Evolutionary conservation across 371 early-diverging fungal genomes (phyloP).

Genomic region (Quaeritorhiza haematococci): DNA sequence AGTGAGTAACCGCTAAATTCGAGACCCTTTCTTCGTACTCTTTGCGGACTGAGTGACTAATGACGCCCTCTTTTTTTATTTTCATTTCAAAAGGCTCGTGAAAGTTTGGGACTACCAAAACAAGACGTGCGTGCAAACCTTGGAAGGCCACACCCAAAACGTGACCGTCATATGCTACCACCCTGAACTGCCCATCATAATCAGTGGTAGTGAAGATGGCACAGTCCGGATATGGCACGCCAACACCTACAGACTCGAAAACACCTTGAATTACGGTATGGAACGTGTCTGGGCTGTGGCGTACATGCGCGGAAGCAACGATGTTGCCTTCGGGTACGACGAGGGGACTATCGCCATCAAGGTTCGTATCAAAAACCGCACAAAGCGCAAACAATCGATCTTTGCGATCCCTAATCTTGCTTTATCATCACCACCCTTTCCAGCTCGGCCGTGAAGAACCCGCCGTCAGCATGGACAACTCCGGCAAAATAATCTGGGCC

Average conservation of each 20-base stretch:
- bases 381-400: not conserved
- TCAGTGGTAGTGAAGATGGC: constrained; percentile 97
- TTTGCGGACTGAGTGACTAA: not conserved
- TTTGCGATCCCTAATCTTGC: not conserved
- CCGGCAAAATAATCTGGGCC: constrained; percentile 97
- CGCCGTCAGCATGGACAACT: constrained; percentile 93
- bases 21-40: not conserved
- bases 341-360: constrained; percentile 92
- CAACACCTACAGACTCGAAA: constrained; percentile 91
- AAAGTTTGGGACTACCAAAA: constrained; percentile 99
- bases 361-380: constrained; percentile 25
- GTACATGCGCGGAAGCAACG: constrained; percentile 79
- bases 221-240: constrained; percentile 97
- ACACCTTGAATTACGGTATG: constrained; percentile 92
- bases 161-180: constrained; percentile 94
- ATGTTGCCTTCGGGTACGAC: constrained; percentile 91
- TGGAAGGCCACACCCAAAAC: constrained; percentile 97
- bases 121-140: constrained; percentile 93
- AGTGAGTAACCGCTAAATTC: constrained; percentile 32
- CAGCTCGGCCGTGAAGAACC: constrained; percentile 90
- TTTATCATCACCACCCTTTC: constrained; percentile 4
- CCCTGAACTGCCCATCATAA: constrained; percentile 93
- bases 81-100: constrained; percentile 49
- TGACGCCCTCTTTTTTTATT: not conserved
- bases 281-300: constrained; percentile 95